A percentile compares a stretch with the other conserved stretches of the same genome.
These are phyloP conservation scores for Hibiscus mutabilis DNA, from an alignment of 345 rosid genomes.

Conservation along the genomic window DNA sequence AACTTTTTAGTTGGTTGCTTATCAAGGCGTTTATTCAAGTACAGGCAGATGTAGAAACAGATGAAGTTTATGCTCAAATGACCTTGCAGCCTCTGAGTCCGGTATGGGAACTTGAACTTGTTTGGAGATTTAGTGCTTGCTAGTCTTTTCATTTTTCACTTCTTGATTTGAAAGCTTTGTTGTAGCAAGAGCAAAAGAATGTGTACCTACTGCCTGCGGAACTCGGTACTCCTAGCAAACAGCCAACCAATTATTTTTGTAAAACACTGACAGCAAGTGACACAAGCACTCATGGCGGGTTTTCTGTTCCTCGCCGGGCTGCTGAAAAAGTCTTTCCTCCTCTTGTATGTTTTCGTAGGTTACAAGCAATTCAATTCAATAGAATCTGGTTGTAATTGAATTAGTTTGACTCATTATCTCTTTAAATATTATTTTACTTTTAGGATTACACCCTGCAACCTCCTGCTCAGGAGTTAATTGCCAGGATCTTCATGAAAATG, in stretches of 20 bases:
- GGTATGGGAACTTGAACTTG: conserved; percentile 30
- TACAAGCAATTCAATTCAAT: not conserved
- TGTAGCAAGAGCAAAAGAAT: conserved; percentile 94
- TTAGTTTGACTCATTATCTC: not conserved
- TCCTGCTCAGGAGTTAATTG: conserved; percentile 25
- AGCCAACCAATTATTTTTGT: conserved; percentile 94
- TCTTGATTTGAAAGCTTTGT: not conserved
- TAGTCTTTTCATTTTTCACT: not conserved
- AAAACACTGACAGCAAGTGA: conserved; percentile 97
- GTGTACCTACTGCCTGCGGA: conserved; percentile 76
- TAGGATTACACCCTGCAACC: conserved; percentile 20
- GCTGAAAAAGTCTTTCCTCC: conserved; percentile 99
- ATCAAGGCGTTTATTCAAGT: conserved; percentile 20
- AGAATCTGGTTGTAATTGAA: not conserved
- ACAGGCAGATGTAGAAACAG: conserved; percentile 97
- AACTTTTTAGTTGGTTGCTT: not conserved
- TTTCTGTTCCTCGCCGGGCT: conserved; percentile 97
- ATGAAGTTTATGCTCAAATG: conserved; percentile 99
- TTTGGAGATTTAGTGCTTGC: not conserved
- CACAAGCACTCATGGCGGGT: conserved; percentile 99
- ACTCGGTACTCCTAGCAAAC: conserved; percentile 82
- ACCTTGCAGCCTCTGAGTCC: conserved; percentile 91
- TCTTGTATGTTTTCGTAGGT: conserved; percentile 37
- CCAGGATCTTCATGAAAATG: conserved; percentile 25
- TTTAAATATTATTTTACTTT: not conserved